Base-by-base conservation (phyloP, 2,329 filamentous ascomycete genomes). In the Cladosporium sp. region DNA sequence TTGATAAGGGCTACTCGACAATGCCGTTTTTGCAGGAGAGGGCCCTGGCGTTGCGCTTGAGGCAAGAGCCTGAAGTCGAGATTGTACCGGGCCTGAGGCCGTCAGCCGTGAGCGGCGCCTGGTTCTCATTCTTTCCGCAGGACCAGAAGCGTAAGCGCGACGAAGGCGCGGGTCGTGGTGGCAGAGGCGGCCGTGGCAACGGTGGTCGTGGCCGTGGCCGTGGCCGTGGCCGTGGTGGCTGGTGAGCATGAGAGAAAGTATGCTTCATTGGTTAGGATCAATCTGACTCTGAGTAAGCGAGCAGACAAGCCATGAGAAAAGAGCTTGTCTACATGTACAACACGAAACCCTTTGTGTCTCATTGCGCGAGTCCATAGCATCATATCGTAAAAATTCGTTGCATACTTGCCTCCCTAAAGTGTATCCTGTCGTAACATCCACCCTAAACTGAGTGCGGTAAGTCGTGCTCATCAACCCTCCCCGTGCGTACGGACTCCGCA, bases 1-100 rank as follows among this genome's bases (percentile, higher is more conserved):
- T 70, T 48, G 59, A 66, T 16, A 63, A 66, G 32, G 70, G 70
- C 6, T 71, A 71, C 30, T 68, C 65, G 2, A 63, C 66, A 58
- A 63, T 63, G 69, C 65, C 65, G 11, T n/a, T 71, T 16, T 62
- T 58, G 43, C 70, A 70, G 56, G 64, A 67, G 30, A 54, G 67
- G 48, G 70, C 70, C 32, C 48, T 70, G 32, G 56, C 63, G 23
- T 43, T 70, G 28, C 63, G 70, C 13, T 28, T 67, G 58, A n/a
- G 34, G n/a, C 49, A 62, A 14, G 68, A 72, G 48, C 67, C 67
- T 21, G 26, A 28, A 2, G 51, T 54, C 7, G 28, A 32, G 5
- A 6, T 28, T 13, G 26, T 30, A 4, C 26, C 26, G 51, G 51
- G 51, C 11, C 10, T 54, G 51, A 54, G 26, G 16, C 30, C 51